Evolutionary conservation across 306 rosid species (phyloP).

Genomic region (Citrullus amarus): DNA sequence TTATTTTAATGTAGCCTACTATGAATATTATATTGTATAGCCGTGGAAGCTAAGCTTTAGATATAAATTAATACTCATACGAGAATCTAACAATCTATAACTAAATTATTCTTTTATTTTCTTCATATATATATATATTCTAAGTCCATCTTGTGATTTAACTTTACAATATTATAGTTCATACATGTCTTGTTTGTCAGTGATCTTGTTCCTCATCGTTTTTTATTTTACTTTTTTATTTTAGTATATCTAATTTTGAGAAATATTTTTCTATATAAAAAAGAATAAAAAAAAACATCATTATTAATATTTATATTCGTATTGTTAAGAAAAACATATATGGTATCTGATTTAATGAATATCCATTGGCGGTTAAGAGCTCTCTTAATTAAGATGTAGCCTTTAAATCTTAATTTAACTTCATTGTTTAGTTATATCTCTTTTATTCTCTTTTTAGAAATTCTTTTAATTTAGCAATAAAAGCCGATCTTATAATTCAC

Average conservation of each 20-base stretch:
- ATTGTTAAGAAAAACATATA: too few relatives aligned
- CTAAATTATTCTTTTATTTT: not conserved
- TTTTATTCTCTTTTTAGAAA: too few relatives aligned
- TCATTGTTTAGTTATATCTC: too few relatives aligned
- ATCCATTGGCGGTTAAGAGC: too few relatives aligned
- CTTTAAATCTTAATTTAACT: too few relatives aligned
- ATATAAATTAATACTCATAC: not conserved
- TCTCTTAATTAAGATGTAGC: too few relatives aligned
- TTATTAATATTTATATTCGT: not conserved
- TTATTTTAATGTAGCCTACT: not conserved
- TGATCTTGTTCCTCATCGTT: not conserved
- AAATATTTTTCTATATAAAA: not conserved
- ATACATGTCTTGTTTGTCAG: not conserved
- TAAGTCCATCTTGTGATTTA: not conserved
- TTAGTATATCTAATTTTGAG: not conserved
- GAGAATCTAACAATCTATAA: not conserved
- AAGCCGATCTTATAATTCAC: too few relatives aligned
- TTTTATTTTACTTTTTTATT: too few relatives aligned
- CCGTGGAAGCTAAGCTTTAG: not conserved
- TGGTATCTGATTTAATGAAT: not conserved
- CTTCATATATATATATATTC: not conserved
- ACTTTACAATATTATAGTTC: not conserved
- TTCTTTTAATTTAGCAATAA: too few relatives aligned
- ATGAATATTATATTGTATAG: not conserved
- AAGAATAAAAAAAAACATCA: not conserved